Conservation (phyloP, 2,329 filamentous ascomycete genomes). For the Penicillium brasilianum region DNA sequence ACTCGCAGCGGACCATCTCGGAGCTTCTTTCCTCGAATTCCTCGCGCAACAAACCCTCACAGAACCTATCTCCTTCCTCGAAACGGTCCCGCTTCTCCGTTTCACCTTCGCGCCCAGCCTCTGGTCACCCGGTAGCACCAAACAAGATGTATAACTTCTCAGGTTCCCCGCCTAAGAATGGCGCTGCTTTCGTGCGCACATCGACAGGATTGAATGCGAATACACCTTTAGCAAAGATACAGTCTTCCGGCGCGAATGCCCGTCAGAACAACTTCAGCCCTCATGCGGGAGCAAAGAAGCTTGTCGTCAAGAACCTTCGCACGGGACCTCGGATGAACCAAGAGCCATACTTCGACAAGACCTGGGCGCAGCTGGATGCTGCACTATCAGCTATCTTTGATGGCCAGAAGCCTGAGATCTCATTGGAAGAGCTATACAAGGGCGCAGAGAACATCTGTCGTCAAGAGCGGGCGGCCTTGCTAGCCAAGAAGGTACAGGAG, state of each 20-base stretch:
- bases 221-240: slow-evolving; percentile 29
- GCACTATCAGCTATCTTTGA: slow-evolving; percentile 77
- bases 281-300: slow-evolving; percentile 76
- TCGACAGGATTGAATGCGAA: slow-evolving; percentile 40
- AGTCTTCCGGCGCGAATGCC: slow-evolving; percentile 39
- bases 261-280: slow-evolving; percentile 66
- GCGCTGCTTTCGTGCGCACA: slow-evolving; percentile 53
- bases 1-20: slow-evolving; percentile 51
- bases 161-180: slow-evolving; percentile 44
- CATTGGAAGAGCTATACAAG: slow-evolving; percentile 87
- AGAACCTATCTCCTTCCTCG: slow-evolving; percentile 38
- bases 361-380: slow-evolving; percentile 73
- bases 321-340: slow-evolving; percentile 67
- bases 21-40: slow-evolving; percentile 49
- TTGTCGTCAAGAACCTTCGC: slow-evolving; percentile 92
- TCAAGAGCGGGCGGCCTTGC: slow-evolving; percentile 69
- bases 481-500: slow-evolving; percentile 69
- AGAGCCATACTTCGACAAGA: slow-evolving; percentile 77
- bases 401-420: slow-evolving; percentile 65
- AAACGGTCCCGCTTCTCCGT: slow-evolving; percentile 49
- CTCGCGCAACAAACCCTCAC: slow-evolving; percentile 28
- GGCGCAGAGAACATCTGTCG: slow-evolving; percentile 91
- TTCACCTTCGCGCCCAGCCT: slow-evolving; percentile 29
- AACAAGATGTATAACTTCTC: slow-evolving; percentile 62
- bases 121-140: slow-evolving; percentile 32